These are phyloP conservation scores for Pueraria montana DNA, from an alignment of 306 rosid genomes.

Conservation along the genomic window DNA sequence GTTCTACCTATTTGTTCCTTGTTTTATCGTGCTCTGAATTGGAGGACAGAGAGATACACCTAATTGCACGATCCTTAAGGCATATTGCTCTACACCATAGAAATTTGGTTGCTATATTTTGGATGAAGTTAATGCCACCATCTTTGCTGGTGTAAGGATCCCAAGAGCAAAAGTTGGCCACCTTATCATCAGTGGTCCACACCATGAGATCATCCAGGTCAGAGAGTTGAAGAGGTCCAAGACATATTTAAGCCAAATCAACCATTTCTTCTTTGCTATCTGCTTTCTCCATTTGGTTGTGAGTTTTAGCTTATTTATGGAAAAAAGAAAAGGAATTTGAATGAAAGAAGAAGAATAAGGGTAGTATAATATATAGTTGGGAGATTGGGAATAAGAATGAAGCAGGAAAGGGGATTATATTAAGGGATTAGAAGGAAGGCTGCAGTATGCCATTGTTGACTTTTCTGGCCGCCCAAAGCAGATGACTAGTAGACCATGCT, in stretches of 20 bases:
- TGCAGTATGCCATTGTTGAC: too few relatives aligned
- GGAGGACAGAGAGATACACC: conserved; percentile 53
- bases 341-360: neutral
- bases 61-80: conserved; percentile 62
- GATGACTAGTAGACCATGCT: too few relatives aligned
- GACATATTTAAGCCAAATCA: conserved; percentile 52
- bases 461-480: too few relatives aligned
- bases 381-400: too few relatives aligned
- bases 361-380: too few relatives aligned
- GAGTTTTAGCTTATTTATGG: neutral
- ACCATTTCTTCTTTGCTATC: conserved; percentile 7
- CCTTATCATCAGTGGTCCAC: conserved; percentile 70
- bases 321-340: neutral
- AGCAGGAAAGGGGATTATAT: too few relatives aligned
- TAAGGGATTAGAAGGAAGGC: too few relatives aligned
- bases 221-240: conserved; percentile 60
- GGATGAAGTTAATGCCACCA: conserved; percentile 57
- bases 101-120: conserved; percentile 37
- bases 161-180: conserved; percentile 66
- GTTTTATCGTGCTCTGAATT: conserved; percentile 45
- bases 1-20: conserved; percentile 54
- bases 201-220: conserved; percentile 79
- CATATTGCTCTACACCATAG: conserved; percentile 76
- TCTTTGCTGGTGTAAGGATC: conserved; percentile 65
- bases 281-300: conserved; percentile 42